Evolutionary conservation across 148 eudicot species (phyloP), one percentile per base, ranked within the genome.

Genomic region (Cornus controversa): DNA sequence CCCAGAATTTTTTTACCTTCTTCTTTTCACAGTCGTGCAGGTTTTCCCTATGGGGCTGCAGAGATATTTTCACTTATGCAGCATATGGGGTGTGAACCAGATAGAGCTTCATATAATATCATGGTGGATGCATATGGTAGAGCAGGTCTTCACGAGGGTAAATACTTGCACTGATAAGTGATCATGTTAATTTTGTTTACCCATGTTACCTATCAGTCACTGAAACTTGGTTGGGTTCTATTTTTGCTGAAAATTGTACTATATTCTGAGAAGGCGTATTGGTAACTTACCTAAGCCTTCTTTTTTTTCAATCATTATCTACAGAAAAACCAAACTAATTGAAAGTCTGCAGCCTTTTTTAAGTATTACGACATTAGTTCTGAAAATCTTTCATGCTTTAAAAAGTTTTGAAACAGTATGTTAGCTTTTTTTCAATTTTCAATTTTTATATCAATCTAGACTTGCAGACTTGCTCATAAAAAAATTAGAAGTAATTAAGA

Each of bases 101-200:
- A 91, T 72, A 85, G 84, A 85, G 98, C 94, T 45, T 94, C 98
- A 53, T 92, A 84, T 71, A 94, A 93, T 47, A 94, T 94, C 24
- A 91, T 94, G 96, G 87, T 94, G 66, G 98, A 94, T 85, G 96
- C 98, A 26, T 94, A 90, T 78, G 96, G 98, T 42, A 91, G 93
- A 89, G 91, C 92, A 65, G 94, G 98, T 81, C 90, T 91, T 58
- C 84, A 89, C 76, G 86, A 87, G 50, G 96, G 96, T 90, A 85
- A 74, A 11, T 0, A 53, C 62, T 57, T 75, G 8, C 73, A 57
- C 63, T 36, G 27, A 15, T 6, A 71, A 42, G 16, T 18, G 13
- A 23, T 23, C 8, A 10, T 50, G 57, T 26, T 18, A 5, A 62
- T 3, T 27, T 8, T 36, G 0, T 69, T 24, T 68, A 1, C 64